phyloP scores from a whole-genome alignment of 202 grass and related monocot species.

The Hordeum pubiflorum region DNA sequence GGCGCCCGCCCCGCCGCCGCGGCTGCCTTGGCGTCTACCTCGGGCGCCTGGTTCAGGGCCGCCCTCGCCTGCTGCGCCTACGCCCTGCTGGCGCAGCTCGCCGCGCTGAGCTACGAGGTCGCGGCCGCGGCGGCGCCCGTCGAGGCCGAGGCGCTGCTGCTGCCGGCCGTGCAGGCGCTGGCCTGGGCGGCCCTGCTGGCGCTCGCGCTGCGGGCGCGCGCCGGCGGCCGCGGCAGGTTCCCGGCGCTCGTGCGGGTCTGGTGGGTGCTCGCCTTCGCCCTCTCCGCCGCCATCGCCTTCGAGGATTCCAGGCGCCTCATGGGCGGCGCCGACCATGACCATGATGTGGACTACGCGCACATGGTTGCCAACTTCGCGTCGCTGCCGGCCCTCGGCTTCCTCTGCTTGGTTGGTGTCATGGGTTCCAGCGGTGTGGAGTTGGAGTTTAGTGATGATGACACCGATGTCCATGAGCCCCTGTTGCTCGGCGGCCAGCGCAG shows the following conservation, averaged over 20 bases:
- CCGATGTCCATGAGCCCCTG: constrained; percentile 46
- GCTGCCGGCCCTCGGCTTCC: constrained; percentile 61
- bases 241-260: constrained; percentile 68
- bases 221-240: constrained; percentile 40
- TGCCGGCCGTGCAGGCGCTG: constrained; percentile 49
- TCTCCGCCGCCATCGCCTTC: constrained; percentile 52
- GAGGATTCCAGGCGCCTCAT: constrained; percentile 40
- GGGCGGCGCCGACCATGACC: neutral
- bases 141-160: constrained; percentile 25
- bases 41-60: constrained; percentile 38
- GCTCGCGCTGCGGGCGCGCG: constrained; percentile 48
- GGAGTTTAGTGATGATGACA: constrained; percentile 32
- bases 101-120: constrained; percentile 49
- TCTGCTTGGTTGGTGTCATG: constrained; percentile 58
- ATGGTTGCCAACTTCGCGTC: constrained; percentile 68
- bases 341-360: constrained; percentile 37
- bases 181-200: constrained; percentile 51
- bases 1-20: neutral
- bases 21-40: neutral
- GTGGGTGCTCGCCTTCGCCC: constrained; percentile 79
- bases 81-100: constrained; percentile 37
- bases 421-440: constrained; percentile 63
- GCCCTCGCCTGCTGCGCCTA: constrained; percentile 44
- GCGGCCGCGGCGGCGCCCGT: constrained; percentile 5
- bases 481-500: constrained; percentile 39